Evolutionary conservation across 768 basidiomycete species (phyloP), one percentile per base, ranked within the genome.

Genomic region (Termitomyces sp.): DNA sequence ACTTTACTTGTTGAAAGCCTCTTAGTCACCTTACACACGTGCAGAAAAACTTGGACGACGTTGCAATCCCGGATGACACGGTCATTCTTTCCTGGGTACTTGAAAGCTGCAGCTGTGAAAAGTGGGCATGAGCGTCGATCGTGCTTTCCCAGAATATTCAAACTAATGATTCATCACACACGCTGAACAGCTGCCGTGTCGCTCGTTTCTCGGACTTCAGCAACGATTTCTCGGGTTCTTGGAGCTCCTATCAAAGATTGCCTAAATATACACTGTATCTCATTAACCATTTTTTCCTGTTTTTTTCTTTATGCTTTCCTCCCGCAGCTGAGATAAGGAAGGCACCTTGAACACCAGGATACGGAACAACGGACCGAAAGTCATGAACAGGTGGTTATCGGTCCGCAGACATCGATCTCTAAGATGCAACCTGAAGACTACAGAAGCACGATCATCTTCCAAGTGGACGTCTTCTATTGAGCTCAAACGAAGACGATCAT

Each of bases 61-160:
- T 27, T 39, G 47, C 39, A n/a, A 45, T 51, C 20, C 56, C 53
- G 27, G n/a, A 57, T 44, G 52, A 50, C 30, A 24, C n/a, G n/a
- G n/a, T n/a, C n/a, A 51, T 34, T 16, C 46, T 57, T 26, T 39
- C 52, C 9, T 51, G 45, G 40, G 13, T 61, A 24, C 30, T 54
- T 24, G 52, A 58, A 8, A 61, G 33, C 3, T 55, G 27, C 47
- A 22, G 8, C 4, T 50, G n/a, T 34, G 40, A 14, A 36, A 46
- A 56, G 18, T 37, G 13, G 42, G 32, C 32, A 50, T 51, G 54
- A 56, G 37, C 18, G 55, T 60, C 14, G 20, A 14, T 34, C n/a
- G 45, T 45, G 30, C 44, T 47, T 55, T 33, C 2, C n/a, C 36
- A n/a, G 2, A 42, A 20, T 12, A 32, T 13, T 16, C 13, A 13